A percentile compares a stretch with the other conserved stretches of the same genome.
Conservation (phyloP, 1,284 basidiomycete genomes). For the Trametes polyzona region DNA sequence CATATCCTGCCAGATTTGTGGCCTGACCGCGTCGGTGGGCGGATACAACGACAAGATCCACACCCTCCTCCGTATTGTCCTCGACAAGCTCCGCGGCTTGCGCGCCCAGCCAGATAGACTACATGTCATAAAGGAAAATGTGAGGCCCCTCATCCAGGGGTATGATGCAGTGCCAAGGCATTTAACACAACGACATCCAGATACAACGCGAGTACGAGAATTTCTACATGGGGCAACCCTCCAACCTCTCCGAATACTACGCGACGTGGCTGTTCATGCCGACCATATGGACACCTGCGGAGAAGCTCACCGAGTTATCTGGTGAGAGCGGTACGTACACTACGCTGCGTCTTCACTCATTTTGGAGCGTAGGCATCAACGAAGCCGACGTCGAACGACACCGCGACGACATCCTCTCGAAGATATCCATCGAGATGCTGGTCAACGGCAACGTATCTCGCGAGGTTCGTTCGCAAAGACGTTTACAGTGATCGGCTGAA, state of each 20-base stretch:
- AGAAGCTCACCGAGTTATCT: conserved; percentile 32
- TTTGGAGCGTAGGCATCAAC: conserved; percentile 16
- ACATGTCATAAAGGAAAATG: conserved; percentile 35
- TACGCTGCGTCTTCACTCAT: neutral
- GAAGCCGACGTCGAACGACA: conserved; percentile 29
- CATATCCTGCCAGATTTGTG: conserved; percentile 48
- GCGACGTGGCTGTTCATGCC: conserved; percentile 27
- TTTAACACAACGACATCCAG: conserved; percentile 12
- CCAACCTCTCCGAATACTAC: conserved; percentile 29
- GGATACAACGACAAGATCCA: conserved; percentile 75
- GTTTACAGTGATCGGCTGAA: neutral
- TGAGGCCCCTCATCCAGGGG: too few relatives aligned
- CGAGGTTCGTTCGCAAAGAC: conserved; percentile 20
- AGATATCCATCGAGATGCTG: conserved; percentile 27
- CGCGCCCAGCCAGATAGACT: conserved; percentile 27
- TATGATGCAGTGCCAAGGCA: too few relatives aligned
- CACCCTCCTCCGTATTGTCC: conserved; percentile 47
- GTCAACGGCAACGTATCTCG: conserved; percentile 31
- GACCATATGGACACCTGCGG: conserved; percentile 32
- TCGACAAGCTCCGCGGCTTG: conserved; percentile 28
- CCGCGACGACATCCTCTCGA: conserved; percentile 32
- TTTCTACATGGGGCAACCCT: conserved; percentile 37
- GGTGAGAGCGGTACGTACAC: conserved; percentile 18
- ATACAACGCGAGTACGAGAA: conserved; percentile 32
- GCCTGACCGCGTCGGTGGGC: conserved; percentile 49